Evolutionary conservation across 176 grass and related monocot species (phyloP), one percentile per base, ranked within the genome.

Genomic region (Oryza meyeriana): DNA sequence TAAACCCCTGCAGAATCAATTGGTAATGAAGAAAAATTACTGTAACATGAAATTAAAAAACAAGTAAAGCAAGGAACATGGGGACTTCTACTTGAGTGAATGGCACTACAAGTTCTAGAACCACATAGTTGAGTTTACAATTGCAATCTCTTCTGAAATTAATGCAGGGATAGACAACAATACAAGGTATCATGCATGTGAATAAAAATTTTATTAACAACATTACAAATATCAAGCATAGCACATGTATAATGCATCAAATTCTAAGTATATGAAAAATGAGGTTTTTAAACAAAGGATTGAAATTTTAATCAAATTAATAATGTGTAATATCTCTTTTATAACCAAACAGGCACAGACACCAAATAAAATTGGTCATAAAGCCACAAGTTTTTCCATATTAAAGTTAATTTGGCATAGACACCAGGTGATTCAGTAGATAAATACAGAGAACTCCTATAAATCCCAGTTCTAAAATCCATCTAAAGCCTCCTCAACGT

Each of bases 1-100:
- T 98, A 98, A 69, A 78, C 88, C 20, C 95, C 95, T 98, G 72
- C 48, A 83, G 45, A 74, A 36, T 10, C 25, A 79, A 48, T 29
- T 64, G 64, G 26, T 0, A 27, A 8, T 66, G n/a, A 84, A 81
- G 12, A 8, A 45, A 77, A 45, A 14, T 35, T 71, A 38, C 27
- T 9, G 80, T 26, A 78, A 45, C 38, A 22, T 12, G 22, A 55
- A 36, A 74, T 58, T 18, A 24, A 44, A 76, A 34, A 77, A 57
- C 34, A 26, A 4, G 8, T 79, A 9, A 81, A 26, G 8, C 14
- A 66, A 17, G 32, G n/a, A 22, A 73, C 8, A 33, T 26, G 35
- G 25, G 18, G n/a, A 64, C 32, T 14, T 74, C 10, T 28, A 30
- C 61, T 41, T 82, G 25, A 32, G 27, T 28, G 17, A 74, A 65